phyloP scores from a whole-genome alignment of 140 eudicot genomes.

The Cichorium intybus region DNA sequence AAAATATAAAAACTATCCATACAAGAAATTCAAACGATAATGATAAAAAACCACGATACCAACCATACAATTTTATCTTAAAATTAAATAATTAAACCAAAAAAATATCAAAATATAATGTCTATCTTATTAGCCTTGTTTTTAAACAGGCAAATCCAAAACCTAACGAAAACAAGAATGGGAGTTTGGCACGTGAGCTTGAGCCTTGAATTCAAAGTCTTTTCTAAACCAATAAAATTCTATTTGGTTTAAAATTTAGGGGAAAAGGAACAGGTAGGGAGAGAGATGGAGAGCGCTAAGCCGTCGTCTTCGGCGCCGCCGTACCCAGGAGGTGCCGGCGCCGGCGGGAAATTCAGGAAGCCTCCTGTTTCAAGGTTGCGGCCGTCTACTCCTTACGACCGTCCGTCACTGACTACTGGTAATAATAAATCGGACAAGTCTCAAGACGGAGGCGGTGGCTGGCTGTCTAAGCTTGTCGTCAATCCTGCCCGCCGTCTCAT shows the following conservation, averaged over 20 bases:
- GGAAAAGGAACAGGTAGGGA: constrained; percentile 1
- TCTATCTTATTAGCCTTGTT: no score
- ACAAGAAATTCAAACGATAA: no score
- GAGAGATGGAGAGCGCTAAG: constrained; percentile 25
- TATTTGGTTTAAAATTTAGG: not conserved
- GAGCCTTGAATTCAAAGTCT: constrained; percentile 3
- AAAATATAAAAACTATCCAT: no score
- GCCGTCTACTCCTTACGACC: constrained; percentile 62
- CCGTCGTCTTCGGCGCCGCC: constrained; percentile 36
- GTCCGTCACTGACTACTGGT: constrained; percentile 31
- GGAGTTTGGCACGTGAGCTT: no score
- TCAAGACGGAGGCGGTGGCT: constrained; percentile 35
- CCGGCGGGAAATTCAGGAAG: constrained; percentile 62
- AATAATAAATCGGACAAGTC: constrained; percentile 12
- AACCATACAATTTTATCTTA: no score
- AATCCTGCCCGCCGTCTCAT: constrained; percentile 70
- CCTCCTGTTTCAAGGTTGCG: constrained; percentile 45
- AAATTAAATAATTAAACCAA: no score
- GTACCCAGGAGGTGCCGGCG: constrained; percentile 36
- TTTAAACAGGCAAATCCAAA: no score
- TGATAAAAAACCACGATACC: no score
- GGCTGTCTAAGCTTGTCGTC: constrained; percentile 69
- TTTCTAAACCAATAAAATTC: not conserved
- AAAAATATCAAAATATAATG: no score
- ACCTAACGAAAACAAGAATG: no score